phyloP scores from a whole-genome alignment of 2,329 filamentous ascomycete genomes.

The Fusarium continuum region DNA sequence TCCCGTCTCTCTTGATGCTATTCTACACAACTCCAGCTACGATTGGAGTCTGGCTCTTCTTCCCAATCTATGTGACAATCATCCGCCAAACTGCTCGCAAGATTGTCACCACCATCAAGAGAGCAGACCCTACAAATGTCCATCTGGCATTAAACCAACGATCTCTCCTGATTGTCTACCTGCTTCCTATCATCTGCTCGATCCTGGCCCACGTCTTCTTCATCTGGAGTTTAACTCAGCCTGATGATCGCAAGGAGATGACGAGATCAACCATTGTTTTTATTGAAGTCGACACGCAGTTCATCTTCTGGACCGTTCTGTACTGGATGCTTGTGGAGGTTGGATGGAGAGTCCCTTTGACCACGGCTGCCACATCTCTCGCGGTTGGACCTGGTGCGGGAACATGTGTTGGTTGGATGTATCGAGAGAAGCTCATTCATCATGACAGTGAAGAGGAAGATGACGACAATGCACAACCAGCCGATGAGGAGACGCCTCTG shows the following conservation, averaged over 20 bases:
- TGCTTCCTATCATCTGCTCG: constrained; percentile 56
- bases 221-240: constrained; percentile 50
- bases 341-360: constrained; percentile 53
- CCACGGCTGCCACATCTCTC: constrained; percentile 43
- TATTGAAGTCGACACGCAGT: constrained; percentile 58
- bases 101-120: constrained; percentile 39
- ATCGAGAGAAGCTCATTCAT: constrained; percentile 50
- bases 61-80: constrained; percentile 59
- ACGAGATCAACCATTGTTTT: constrained; percentile 58
- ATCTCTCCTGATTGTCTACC: constrained; percentile 55
- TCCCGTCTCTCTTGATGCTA: constrained; percentile 60
- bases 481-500: constrained; percentile 50
- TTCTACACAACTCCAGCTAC: constrained; percentile 48
- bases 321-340: constrained; percentile 65
- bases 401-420: constrained; percentile 52
- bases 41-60: constrained; percentile 61
- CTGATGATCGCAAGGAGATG: constrained; percentile 60
- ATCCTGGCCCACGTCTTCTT: constrained; percentile 54
- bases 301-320: constrained; percentile 57
- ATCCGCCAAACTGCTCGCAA: constrained; percentile 52
- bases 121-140: constrained; percentile 45
- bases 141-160: constrained; percentile 56
- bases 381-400: constrained; percentile 53
- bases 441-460: constrained; percentile 20
- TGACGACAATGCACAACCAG: constrained; percentile 20